Evolutionary conservation across 2,329 filamentous ascomycete species (phyloP).

Genomic region (Colletotrichum cordylinicola): DNA sequence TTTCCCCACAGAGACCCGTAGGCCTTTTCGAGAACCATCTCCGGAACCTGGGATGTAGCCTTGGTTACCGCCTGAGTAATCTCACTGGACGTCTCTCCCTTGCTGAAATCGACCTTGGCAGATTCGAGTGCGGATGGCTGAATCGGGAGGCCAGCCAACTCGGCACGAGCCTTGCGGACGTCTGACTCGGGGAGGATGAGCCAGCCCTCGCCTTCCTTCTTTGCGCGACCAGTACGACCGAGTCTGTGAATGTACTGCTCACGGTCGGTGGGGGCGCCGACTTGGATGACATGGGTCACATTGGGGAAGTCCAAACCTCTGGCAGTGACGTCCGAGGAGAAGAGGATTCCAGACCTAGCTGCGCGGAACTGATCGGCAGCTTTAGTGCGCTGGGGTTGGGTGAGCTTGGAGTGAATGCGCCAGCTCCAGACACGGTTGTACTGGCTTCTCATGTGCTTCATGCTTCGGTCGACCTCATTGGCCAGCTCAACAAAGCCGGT

Average conservation of each 20-base stretch:
- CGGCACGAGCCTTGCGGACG: slow-evolving; percentile 47
- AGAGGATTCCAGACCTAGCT: slow-evolving; percentile 67
- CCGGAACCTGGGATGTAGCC: slow-evolving; percentile 44
- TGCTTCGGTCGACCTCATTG: slow-evolving; percentile 48
- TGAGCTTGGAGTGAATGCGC: slow-evolving; percentile 81
- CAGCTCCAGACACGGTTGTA: slow-evolving; percentile 53
- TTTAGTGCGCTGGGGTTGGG: slow-evolving; percentile 71
- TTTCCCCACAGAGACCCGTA: slow-evolving; percentile 66
- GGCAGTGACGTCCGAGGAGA: slow-evolving; percentile 82
- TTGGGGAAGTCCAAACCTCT: slow-evolving; percentile 84
- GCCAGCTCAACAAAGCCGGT: slow-evolving; percentile 75
- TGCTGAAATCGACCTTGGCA: slow-evolving; percentile 56
- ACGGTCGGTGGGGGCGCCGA: slow-evolving; percentile 67
- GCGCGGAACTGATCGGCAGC: slow-evolving; percentile 76
- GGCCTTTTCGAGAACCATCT: slow-evolving; percentile 36
- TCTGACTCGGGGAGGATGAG: slow-evolving; percentile 67
- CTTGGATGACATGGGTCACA: slow-evolving; percentile 80
- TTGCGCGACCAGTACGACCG: slow-evolving; percentile 78
- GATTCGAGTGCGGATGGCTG: slow-evolving; percentile 59
- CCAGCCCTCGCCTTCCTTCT: slow-evolving; percentile 75
- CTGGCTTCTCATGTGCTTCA: background rate
- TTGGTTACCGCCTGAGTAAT: slow-evolving; percentile 31
- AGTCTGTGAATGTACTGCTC: slow-evolving; percentile 81
- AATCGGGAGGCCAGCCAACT: slow-evolving; percentile 67
- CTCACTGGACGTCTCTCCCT: slow-evolving; percentile 21